A percentile compares a stretch with the other conserved stretches of the same genome.
Evolutionary conservation across 106 monocot species (phyloP).

Genomic region (Dendrobium chrysotoxum): DNA sequence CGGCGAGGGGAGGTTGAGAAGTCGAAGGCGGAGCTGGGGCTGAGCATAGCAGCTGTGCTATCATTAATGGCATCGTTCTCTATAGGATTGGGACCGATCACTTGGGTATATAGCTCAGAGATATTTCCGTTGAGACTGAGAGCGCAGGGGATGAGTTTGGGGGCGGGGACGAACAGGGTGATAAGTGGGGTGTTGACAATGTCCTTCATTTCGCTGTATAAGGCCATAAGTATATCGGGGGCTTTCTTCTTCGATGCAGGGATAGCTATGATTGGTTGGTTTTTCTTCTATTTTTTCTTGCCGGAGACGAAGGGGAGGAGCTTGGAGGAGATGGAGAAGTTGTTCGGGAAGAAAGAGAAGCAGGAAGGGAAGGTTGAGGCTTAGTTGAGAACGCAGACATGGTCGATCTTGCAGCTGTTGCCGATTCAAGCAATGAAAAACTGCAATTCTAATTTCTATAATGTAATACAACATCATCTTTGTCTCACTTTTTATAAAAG

Average conservation of each 20-base stretch:
- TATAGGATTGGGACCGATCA: conserved; percentile 43
- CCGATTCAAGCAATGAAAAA: no score
- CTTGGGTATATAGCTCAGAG: conserved; percentile 67
- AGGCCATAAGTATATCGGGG: conserved; percentile 51
- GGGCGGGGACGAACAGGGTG: conserved; percentile 40
- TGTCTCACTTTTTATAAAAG: no score
- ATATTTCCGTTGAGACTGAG: conserved; percentile 41
- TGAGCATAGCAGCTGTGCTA: not conserved
- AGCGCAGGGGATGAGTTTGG: conserved; percentile 33
- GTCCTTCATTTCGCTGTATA: conserved; percentile 45
- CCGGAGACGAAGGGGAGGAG: conserved; percentile 48
- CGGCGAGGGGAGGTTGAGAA: not conserved
- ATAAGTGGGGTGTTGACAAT: conserved; percentile 37
- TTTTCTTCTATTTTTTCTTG: conserved; percentile 43
- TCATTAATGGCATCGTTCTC: conserved; percentile 39
- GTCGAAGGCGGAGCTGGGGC: conserved; percentile 9
- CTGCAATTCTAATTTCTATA: no score
- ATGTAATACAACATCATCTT: no score
- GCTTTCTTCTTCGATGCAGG: conserved; percentile 48
- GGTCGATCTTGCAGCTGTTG: no score
- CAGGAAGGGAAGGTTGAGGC: no score
- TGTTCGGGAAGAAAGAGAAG: conserved; percentile 10
- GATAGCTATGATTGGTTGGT: conserved; percentile 28
- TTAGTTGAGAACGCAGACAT: no score
- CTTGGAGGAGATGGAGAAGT: conserved; percentile 46